phyloP scores from a whole-genome alignment of 2,329 filamentous ascomycete species.

The Nothophaeocryptopus gaeumannii region DNA sequence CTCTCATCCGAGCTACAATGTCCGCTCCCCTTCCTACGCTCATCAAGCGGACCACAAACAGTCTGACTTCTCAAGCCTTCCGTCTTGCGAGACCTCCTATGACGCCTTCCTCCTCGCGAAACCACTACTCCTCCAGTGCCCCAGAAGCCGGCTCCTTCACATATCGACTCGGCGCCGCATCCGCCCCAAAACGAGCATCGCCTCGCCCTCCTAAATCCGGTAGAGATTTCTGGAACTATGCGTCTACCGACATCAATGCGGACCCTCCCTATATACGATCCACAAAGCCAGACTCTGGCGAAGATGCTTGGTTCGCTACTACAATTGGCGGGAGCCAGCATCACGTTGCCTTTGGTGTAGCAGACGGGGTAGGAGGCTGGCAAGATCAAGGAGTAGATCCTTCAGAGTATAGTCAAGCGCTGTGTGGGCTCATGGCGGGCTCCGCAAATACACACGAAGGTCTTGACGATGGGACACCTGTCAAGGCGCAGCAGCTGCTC shows the following conservation, averaged over 20 bases:
- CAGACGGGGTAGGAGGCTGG: constrained; percentile 96
- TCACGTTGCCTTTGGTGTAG: constrained; percentile 79
- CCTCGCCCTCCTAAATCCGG: constrained; percentile 49
- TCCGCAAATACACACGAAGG: constrained; percentile 43
- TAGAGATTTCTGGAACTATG: constrained; percentile 40
- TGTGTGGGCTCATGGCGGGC: constrained; percentile 87
- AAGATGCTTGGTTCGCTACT: constrained; percentile 93
- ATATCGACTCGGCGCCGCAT: constrained; percentile 38
- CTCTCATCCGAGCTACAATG: constrained; percentile 25
- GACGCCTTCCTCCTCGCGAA: constrained; percentile 3
- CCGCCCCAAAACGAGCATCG: constrained; percentile 35
- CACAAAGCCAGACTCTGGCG: constrained; percentile 68
- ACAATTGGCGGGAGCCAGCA: constrained; percentile 66
- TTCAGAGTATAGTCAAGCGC: constrained; percentile 87
- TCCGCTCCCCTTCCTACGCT: constrained; percentile 23
- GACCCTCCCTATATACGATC: constrained; percentile 48
- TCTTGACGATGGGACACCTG: constrained; percentile 20
- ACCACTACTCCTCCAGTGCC: constrained; percentile 9
- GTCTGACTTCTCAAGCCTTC: constrained; percentile 23
- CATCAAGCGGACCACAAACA: constrained; percentile 16
- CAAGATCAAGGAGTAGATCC: constrained; percentile 88
- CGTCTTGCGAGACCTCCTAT: constrained; percentile 8
- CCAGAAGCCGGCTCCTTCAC: constrained; percentile 29
- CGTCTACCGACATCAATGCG: constrained; percentile 32
- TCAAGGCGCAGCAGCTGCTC: constrained; percentile 65